Base-by-base conservation (phyloP, 2,329 filamentous ascomycete genomes). In the Amesomyces nigricolor region DNA sequence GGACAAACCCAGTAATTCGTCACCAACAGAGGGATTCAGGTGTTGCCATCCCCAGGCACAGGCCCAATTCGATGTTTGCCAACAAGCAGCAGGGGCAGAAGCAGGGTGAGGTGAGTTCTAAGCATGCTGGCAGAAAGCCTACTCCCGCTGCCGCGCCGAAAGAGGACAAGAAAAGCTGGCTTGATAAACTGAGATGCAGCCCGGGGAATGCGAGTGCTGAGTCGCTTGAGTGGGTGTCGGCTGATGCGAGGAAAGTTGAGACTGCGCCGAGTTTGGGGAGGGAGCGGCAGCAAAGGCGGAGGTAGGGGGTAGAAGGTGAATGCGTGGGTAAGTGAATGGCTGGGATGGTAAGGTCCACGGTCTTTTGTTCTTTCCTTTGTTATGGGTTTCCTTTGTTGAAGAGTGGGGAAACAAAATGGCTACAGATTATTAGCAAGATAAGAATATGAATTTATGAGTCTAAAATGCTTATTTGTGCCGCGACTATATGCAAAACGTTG, bases 171-270 rank as follows among this genome's bases (percentile, higher is more conserved):
- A 44, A 22, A 16, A 52, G 26, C 11, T 52, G 44, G 45, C 8
- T 57, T 37, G 53, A 53, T 16, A 39, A 37, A 29, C n/a, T 47
- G 4, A 2, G 51, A 14, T 19, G 13, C 3, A n/a, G 13, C n/a
- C 4, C n/a, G 14, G 32, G 14, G 5, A 38, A n/a, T 8, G 26
- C 17, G 3, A 30, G 40, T 7, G 22, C 11, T 3, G 46, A 53
- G 7, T 53, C 50, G 16, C 17, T 50, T 17, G 55, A 57, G 40
- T 57, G 46, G 40, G 55, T 57, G 16, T 57, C 55, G 5, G 6
- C 4, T 35, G 55, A 57, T 35, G 55, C 55, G 2, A 42, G 37
- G 0, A 29, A 40, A 17, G 14, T 57, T 6, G 55, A 57, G 47
- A 51, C 51, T 37, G 43, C 46, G 29, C 43, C 43, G 47, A 37